Base-by-base conservation (phyloP, 768 basidiomycete species). In the Dacryopinax primogenitus region DNA sequence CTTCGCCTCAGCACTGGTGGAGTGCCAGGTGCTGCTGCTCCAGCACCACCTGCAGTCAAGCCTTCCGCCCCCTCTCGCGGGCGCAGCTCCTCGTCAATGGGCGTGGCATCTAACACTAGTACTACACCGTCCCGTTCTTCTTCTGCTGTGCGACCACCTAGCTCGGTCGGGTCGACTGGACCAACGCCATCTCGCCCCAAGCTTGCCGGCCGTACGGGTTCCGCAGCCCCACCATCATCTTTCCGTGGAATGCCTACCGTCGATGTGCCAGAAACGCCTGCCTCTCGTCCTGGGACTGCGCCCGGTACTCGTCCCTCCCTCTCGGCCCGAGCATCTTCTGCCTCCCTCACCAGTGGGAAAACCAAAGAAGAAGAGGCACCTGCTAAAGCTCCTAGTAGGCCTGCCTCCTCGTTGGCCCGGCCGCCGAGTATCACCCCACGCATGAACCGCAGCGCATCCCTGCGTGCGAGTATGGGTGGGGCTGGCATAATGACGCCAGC, bases 381-480 rank as follows among this genome's bases (percentile, higher is more conserved):
- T 12, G 37, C 68, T 15, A 23, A 68, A 16, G 35, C 66, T 26
- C 47, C 66, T 18, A 13, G 13, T 18, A 58, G 51, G 51, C 51
- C 51, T 15, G 51, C 18, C 26, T 58, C 51, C 26, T 23, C 32
- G 15, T 4, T 58, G 9, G 51, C 51, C 33, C 72, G 67, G 68
- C 75, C 51, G 1, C 88, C 90, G 1, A 77, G 79, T 2, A 87
- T 90, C 66, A 73, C 74, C 9, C 90, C 90, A 7, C 79, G 87
- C 64, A 82, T 78, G 67, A 92, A 92, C 74, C 84, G 81, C 73
- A 90, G 86, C 69, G 88, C 90, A 1, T 75, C 83, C 4, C 73
- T 92, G 64, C 79, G 89, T 26, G 82, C 79, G 12, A 86, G 85
- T 67, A 90, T 58, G 30, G 90, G 77, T 78, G 82, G 76, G 86